These are phyloP conservation scores for Fraxinus ornus DNA, from an alignment of 305 asterid genomes.

Conservation along the genomic window DNA sequence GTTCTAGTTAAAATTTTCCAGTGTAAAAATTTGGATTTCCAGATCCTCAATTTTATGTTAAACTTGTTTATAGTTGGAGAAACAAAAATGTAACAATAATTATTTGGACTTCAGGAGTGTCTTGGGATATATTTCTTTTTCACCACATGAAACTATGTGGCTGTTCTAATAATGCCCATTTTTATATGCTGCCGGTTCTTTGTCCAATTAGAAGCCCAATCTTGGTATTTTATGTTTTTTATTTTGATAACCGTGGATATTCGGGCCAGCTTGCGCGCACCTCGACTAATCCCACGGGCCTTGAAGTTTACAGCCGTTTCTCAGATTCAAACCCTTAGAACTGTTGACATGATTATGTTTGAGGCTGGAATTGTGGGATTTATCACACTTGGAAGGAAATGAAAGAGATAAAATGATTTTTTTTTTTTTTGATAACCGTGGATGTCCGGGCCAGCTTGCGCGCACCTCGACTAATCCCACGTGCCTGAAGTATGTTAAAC, in stretches of 20 bases:
- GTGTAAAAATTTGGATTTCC: not conserved
- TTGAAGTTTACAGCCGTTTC: too few relatives aligned
- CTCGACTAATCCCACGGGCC: too few relatives aligned
- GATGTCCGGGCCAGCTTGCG: too few relatives aligned
- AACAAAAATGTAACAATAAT: not conserved
- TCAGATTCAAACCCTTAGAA: too few relatives aligned
- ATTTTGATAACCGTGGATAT: too few relatives aligned
- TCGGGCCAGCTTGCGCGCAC: too few relatives aligned
- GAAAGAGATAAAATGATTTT: not conserved
- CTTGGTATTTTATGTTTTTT: too few relatives aligned
- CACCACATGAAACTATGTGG: not conserved
- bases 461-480: too few relatives aligned
- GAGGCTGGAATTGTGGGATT: not conserved
- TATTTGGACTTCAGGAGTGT: not conserved
- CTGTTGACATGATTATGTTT: not conserved
- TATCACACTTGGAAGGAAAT: not conserved
- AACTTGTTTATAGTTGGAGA: not conserved
- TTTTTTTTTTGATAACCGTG: too few relatives aligned
- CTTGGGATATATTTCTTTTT: not conserved
- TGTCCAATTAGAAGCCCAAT: not conserved
- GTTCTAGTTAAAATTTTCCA: not conserved
- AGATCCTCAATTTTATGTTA: not conserved
- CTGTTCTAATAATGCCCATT: not conserved
- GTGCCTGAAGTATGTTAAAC: not conserved
- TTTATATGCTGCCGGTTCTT: not conserved